phyloP scores from a whole-genome alignment of 768 basidiomycete genomes.

The Ramaria rubella region DNA sequence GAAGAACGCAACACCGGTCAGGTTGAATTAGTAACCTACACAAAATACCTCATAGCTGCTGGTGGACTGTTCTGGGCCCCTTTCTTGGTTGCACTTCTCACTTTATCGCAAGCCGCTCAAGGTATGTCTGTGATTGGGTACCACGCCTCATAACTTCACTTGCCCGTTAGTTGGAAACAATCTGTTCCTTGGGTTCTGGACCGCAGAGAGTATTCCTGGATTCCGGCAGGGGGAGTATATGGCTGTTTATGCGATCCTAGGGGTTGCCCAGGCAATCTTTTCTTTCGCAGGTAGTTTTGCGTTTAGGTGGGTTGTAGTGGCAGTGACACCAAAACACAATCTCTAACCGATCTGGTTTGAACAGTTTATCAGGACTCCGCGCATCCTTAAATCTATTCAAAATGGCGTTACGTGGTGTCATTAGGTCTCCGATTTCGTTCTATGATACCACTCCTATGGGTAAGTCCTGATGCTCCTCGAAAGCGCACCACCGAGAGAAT shows the following conservation, averaged over 20 bases:
- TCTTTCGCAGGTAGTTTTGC: conserved; percentile 43
- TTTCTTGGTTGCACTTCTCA: conserved; percentile 37
- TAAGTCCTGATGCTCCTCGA: conserved; percentile 20
- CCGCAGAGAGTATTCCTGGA: conserved; percentile 42
- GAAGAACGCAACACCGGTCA: conserved; percentile 55
- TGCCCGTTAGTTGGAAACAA: conserved; percentile 46
- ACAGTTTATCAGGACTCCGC: conserved; percentile 26
- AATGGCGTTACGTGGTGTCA: conserved; percentile 46
- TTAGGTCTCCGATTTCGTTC: conserved; percentile 58
- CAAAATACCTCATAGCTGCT: conserved; percentile 39
- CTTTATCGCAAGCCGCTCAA: conserved; percentile 42
- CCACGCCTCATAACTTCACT: background rate
- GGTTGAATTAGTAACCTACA: conserved; percentile 44
- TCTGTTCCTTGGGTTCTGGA: conserved; percentile 73
- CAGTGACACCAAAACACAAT: background rate
- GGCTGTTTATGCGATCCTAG: conserved; percentile 42
- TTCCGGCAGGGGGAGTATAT: conserved; percentile 65
- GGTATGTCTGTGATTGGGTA: conserved; percentile 28
- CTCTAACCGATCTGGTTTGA: background rate
- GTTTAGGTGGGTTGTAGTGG: conserved; percentile 37
- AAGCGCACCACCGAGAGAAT: background rate
- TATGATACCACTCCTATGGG: conserved; percentile 71
- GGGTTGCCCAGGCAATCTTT: conserved; percentile 44
- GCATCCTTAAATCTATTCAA: conserved; percentile 46
- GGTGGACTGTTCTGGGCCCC: conserved; percentile 44